Evolutionary conservation across 1,284 basidiomycete species (phyloP), one percentile per base, ranked within the genome.

Genomic region (Puccinia horiana): DNA sequence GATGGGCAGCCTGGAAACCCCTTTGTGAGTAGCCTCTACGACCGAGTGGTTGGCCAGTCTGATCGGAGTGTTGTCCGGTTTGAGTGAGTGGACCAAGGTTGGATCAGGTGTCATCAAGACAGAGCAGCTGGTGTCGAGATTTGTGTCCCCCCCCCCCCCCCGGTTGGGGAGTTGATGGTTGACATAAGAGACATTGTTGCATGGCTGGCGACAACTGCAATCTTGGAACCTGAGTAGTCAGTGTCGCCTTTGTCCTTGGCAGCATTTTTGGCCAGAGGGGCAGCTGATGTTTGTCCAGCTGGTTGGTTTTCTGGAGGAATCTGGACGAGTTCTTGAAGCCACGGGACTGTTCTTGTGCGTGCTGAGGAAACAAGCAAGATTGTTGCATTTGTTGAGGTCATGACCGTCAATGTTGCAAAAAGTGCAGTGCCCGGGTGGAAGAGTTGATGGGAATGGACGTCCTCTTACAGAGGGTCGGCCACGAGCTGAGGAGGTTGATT

Each of bases 81-180:
- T 67, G 35, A 26, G 35, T 1, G 5, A 11, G 4, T 32, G 11
- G 14, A 76, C 35, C 12, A n/a, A 58, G 5, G 2, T 1, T 14
- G 37, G 4, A 23, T 54, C 26, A 3, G 73, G 73, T 8, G 58
- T 77, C 75, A 77, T 77, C 20, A 23, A 42, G 35, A 35, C 2
- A 44, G 75, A 77, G 56, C 75, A 77, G 11, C 75, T 58, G 0
- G 58, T 65, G 40, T 77, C 75, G 0, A 77, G 6, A 29, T 77
- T 77, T 1, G 37, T 35, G 6, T 76, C 47, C 6, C 23, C 65
- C 2, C 23, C 18, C n/a, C n/a, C n/a, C n/a, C n/a, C n/a, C n/a
- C n/a, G n/a, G 49, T 8, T 58, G 2, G n/a, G 8, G n/a, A 4
- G 26, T 58, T 9, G n/a, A 9, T 58, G 23, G 56, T 29, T 29